phyloP scores from a whole-genome alignment of 2,329 filamentous ascomycete genomes.

The Aspergillus sp. region DNA sequence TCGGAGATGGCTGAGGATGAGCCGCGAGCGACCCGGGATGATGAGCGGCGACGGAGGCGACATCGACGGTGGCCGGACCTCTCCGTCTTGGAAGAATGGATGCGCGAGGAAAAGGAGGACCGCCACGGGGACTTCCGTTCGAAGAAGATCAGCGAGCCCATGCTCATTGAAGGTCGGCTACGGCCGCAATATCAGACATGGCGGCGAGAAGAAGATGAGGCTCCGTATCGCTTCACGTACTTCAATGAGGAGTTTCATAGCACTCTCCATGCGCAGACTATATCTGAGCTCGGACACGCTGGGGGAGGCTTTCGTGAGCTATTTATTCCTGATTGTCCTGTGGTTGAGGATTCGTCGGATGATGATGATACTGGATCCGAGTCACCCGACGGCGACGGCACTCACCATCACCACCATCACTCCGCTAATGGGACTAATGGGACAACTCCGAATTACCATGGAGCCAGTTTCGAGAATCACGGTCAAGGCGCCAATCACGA shows the following conservation, averaged over 20 bases:
- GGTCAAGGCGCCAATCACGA: conserved; percentile 2
- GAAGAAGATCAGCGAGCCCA: conserved; percentile 88
- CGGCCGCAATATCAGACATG: conserved; percentile 71
- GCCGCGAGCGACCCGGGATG: conserved; percentile 41
- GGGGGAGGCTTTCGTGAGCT: conserved; percentile 77
- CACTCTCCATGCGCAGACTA: conserved; percentile 92
- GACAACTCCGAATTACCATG: conserved; percentile 5
- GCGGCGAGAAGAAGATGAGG: conserved; percentile 81
- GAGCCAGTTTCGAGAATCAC: conserved; percentile 5
- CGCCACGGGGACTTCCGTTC: conserved; percentile 72
- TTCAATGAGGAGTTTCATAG: conserved; percentile 96
- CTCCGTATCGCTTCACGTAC: conserved; percentile 92
- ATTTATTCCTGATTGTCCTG: conserved; percentile 77
- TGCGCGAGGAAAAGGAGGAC: conserved; percentile 78
- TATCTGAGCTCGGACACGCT: conserved; percentile 82
- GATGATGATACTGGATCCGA: conserved; percentile 47
- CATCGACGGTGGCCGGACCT: conserved; percentile 80
- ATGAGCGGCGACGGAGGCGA: conserved; percentile 48
- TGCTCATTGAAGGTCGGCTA: conserved; percentile 81
- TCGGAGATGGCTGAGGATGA: conserved; percentile 69
- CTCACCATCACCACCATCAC: conserved; percentile 18
- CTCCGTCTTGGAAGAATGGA: conserved; percentile 78
- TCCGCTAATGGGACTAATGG: neutral
- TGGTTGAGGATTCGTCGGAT: conserved; percentile 64
- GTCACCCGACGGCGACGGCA: conserved; percentile 16